A percentile compares a stretch with the other conserved stretches of the same genome.
phyloP scores from a whole-genome alignment of 208 protist species.

The Trypanosomatidae sp. region DNA sequence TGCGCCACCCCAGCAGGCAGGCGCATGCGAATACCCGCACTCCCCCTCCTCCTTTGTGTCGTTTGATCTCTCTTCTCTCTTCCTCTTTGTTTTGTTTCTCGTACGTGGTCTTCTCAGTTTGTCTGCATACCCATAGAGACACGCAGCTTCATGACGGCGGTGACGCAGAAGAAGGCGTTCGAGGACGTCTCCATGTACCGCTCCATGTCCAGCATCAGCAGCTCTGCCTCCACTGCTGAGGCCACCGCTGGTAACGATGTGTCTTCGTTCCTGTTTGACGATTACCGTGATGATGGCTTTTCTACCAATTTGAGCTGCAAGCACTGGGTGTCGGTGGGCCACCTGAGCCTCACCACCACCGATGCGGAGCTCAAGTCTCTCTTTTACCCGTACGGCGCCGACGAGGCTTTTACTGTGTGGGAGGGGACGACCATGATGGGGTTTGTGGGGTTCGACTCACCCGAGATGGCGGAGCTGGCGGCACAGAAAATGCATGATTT shows the following conservation, averaged over 20 bases:
- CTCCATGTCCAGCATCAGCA: slow-evolving; percentile 36
- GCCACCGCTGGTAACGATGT: slow-evolving; percentile 70
- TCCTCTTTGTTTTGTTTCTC: background rate
- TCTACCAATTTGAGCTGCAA: slow-evolving; percentile 28
- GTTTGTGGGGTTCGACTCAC: slow-evolving; percentile 76
- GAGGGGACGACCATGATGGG: slow-evolving; percentile 46
- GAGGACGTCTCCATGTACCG: slow-evolving; percentile 25
- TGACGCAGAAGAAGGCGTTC: slow-evolving; percentile 7
- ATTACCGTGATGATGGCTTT: slow-evolving; percentile 36
- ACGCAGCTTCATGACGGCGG: background rate
- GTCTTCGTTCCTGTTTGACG: slow-evolving; percentile 56
- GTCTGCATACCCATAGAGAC: slow-evolving; percentile 1
- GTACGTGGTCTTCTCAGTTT: background rate
- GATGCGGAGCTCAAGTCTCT: slow-evolving; percentile 58
- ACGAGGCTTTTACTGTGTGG: slow-evolving; percentile 69
- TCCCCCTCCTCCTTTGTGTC: background rate
- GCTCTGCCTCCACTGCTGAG: slow-evolving; percentile 62
- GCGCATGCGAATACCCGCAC: background rate
- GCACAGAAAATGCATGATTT: slow-evolving; percentile 84
- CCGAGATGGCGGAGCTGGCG: slow-evolving; percentile 62
- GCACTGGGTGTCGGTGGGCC: slow-evolving; percentile 66
- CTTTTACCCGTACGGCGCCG: slow-evolving; percentile 84
- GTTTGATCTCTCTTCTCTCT: background rate
- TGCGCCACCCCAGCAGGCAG: background rate
- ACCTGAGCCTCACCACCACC: slow-evolving; percentile 56